Evolutionary conservation across 2,329 filamentous ascomycete species (phyloP), one percentile per base, ranked within the genome.

Genomic region (Metarhizium album): DNA sequence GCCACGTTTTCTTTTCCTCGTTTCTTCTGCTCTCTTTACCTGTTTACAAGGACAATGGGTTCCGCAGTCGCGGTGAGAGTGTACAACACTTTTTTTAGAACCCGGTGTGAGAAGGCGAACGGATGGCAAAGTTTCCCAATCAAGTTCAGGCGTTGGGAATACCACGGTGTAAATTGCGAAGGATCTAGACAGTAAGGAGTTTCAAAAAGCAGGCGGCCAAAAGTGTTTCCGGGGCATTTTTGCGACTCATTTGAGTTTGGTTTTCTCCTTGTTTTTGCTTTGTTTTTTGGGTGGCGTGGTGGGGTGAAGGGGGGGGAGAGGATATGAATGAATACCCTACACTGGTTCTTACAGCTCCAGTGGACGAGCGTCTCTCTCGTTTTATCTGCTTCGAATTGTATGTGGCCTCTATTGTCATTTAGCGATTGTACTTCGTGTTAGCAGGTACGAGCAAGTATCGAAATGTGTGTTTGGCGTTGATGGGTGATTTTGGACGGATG

Each of bases 311-410:
- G n/a, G n/a, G n/a, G n/a, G n/a, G n/a, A n/a, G 23, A 29, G 38
- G 45, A 51, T 20, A n/a, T n/a, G 22, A 51, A 42, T 14, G 27
- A 51, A 51, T 51, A 51, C 49, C 49, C 49, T 27, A 45, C 49
- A 35, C 49, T 51, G 49, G 49, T 9, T 40, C 49, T 51, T 47
- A 23, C 37, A 20, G 43, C 29, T 51, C 29, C 45, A 40, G 49
- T 24, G 27, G 29, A 51, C 45, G 37, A 43, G 29, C 27, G 20
- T 11, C n/a, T 11, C 37, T 40, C 16, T 40, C 18, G 37, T 40
- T n/a, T 14, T 40, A 43, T 29, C 22, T 43, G n/a, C 11, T 24
- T 43, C 14, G 9, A 43, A 13, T 18, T 24, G 20, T n/a, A 5
- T 43, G 6, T 29, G 7, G 11, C n/a, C n/a, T 35, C 16, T 35